Evolutionary conservation across 83 land plant species (phyloP).

Genomic region (Picea abies): DNA sequence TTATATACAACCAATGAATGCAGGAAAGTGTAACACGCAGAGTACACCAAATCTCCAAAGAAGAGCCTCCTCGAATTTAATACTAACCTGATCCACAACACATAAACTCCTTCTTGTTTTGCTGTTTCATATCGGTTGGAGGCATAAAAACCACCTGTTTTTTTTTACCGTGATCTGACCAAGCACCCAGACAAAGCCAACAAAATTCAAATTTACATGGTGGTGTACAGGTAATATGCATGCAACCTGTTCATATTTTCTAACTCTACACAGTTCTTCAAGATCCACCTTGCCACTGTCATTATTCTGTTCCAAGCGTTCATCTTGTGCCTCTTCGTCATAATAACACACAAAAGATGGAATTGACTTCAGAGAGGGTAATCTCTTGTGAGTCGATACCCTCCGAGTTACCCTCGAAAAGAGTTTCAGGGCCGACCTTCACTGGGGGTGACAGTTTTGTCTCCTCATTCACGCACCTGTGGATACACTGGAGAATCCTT

Average conservation of each 20-base stretch:
- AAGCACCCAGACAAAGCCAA: constrained; percentile 47
- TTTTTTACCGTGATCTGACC: constrained; percentile 46
- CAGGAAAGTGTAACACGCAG: background rate
- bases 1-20: constrained; percentile 12
- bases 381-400: background rate
- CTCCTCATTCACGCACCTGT: no score
- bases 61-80: background rate
- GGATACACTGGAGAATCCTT: no score
- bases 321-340: constrained; percentile 8
- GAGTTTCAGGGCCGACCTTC: no score
- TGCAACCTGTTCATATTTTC: no score
- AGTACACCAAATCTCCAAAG: constrained; percentile 11
- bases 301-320: background rate
- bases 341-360: constrained; percentile 39
- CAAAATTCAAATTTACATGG: no score
- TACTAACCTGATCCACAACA: background rate
- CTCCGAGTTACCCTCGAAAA: background rate
- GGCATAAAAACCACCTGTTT: constrained; percentile 49
- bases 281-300: background rate
- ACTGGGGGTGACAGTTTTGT: no score
- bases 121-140: constrained; percentile 47
- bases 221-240: no score
- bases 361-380: constrained; percentile 24
- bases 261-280: no score
- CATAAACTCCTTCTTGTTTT: constrained; percentile 39